These are phyloP conservation scores for Hyphopichia burtonii DNA, from an alignment of 1,139 yeast species.

Conservation along the genomic window DNA sequence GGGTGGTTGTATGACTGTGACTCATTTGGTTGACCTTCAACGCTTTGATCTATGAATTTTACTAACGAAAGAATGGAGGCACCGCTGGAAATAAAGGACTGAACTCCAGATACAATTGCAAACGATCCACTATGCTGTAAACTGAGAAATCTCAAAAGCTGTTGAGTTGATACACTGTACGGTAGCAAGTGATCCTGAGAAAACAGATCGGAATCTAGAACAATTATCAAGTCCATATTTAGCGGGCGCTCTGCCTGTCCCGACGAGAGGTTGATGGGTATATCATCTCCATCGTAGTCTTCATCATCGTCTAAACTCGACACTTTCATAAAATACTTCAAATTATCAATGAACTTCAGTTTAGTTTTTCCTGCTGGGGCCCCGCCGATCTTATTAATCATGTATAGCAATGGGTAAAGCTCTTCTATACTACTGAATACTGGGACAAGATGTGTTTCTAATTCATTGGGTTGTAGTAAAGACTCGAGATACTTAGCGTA, in stretches of 20 bases:
- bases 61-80: neutral
- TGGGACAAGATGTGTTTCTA: conserved; percentile 12
- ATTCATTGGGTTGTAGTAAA: conserved; percentile 10
- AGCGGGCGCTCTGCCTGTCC: conserved; percentile 22
- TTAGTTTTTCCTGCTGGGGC: neutral
- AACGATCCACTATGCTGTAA: conserved; percentile 43
- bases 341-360: neutral
- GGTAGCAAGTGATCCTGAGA: conserved; percentile 20
- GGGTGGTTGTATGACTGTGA: neutral
- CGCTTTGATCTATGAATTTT: neutral
- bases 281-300: neutral
- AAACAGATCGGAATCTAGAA: conserved; percentile 16
- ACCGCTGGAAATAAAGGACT: neutral
- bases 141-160: conserved; percentile 49
- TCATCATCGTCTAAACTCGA: neutral
- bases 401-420: conserved; percentile 12
- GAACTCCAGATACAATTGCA: neutral
- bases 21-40: neutral
- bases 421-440: conserved; percentile 13
- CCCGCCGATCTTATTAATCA: conserved; percentile 9
- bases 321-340: neutral
- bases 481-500: conserved; percentile 18
- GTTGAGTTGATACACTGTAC: conserved; percentile 41
- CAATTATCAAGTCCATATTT: conserved; percentile 15
- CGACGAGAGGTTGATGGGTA: neutral